Evolutionary conservation across 192 early-diverging fungal genomes (phyloP), one percentile per base, ranked within the genome.

Genomic region (Entomortierella parvispora): DNA sequence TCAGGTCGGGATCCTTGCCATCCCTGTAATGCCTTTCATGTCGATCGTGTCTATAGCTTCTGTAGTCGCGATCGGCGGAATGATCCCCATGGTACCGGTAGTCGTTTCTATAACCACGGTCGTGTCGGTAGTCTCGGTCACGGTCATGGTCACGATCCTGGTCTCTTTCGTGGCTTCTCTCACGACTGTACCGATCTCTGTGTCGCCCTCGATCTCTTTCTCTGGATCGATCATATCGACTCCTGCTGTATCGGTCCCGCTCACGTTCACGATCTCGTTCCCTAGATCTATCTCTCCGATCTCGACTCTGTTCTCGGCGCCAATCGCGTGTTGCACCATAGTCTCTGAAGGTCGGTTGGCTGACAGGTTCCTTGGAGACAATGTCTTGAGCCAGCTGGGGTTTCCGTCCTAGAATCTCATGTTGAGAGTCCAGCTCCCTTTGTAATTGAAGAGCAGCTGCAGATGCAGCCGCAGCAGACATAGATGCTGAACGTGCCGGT

Each of bases 251-350:
- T 17, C 62, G 29, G 17, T 68, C 67, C 15, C 75, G 52, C 44
- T 79, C 76, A 31, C 68, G 50, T 25, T 79, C 75, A n/a, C 67
- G 55, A 33, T 71, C 79, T 9, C 79, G 58, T 14, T 71, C 69
- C 22, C 66, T 57, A 14, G 69, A 71, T 23, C 79, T 69, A 20
- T 74, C 80, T 40, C 62, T 48, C 15, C 71, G 61, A 44, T 81
- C 71, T n/a, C 66, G 66, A 75, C 71, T 75, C 6, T 74, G 71
- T 12, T 81, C 71, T 48, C 67, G 46, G 18, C 71, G 69, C 61
- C 70, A 65, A 47, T 75, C 80, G 46, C 79, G 67, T 1, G 74
- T 77, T 3, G 74, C 74, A 10, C 74, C 74, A 68, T 77, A 77
- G 48, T 77, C 74, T 4, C 74, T 56, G 44, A 77, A 68, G 7